Base-by-base conservation (phyloP, 75 land plant genomes). In the Ceratopteris richardii region DNA sequence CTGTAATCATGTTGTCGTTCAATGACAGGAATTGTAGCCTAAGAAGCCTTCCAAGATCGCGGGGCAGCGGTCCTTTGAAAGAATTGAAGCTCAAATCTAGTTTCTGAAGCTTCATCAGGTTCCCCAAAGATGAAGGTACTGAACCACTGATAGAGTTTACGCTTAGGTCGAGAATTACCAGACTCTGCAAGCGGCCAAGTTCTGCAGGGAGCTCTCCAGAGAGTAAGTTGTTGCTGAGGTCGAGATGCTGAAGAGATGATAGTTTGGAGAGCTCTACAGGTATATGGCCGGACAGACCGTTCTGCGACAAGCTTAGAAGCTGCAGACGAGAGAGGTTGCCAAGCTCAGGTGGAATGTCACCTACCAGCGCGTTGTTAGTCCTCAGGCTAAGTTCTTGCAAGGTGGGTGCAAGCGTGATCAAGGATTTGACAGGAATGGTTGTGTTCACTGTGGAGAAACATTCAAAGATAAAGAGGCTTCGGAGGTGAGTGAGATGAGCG, bases 381-480 rank as follows among this genome's bases (percentile, higher is more conserved):
- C 47, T 52, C 29, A 82, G 61, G 4, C 69, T 54, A 14, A 79
- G 30, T 60, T 74, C 63, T 61, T 82, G 67, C 29, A 82, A 65
- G 12, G 66, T 55, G 29, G 76, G 69, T 13, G 68, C 22, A 27
- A 62, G 20, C 27, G 41, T 69, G 64, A 71, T 68, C 0, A 82
- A 63, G 2, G 36, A n/a, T 11, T 61, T 0, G 1, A 71, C 61
- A 29, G 66, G 31, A 1, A 82, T 63, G 25, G 76, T 54, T 14
- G 48, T 43, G 52, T 67, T 75, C 5, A 65, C 47, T 2, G 44
- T n/a, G 16, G 41, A 36, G 57, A 83, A 83, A 59, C 86, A 83
- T 61, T 72, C 68, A 57, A 76, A 63, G 26, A 83, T 69, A 23
- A 79, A 83, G 13, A 83, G 76, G 33, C 79, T 61, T 57, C 56